Base-by-base conservation (phyloP, 2,329 filamentous ascomycete genomes). In the Ophiocordyceps camponoti-leonardi region DNA sequence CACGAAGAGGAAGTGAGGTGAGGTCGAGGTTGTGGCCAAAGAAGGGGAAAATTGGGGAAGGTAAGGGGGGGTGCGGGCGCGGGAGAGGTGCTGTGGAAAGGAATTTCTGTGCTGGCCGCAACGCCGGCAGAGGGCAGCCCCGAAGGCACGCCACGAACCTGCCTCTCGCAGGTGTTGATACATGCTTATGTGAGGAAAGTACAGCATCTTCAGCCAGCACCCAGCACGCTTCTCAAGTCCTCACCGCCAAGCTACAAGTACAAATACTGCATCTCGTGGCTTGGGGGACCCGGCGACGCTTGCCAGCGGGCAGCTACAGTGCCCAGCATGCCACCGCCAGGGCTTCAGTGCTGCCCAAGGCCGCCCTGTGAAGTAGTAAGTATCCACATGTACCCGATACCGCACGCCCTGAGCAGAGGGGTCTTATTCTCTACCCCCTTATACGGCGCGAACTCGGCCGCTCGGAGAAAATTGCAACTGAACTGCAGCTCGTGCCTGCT, bases 21-120 rank as follows among this genome's bases (percentile, higher is more conserved):
- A 50, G 51, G 48, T 51, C 49, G 50, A 48, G 51, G 50, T 47
- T 46, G 49, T 49, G 46, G 47, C 47, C 47, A 46, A 48, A 49
- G 50, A 55, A 53, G 53, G 51, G 51, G 49, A 49, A 54, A 52
- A 54, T 55, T 47, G 48, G 48, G 54, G 51, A 50, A 49, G 47
- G 46, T 53, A 51, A 54, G 54, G 46, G 49, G 48, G 54, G 50
- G 49, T 49, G 43, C 33, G 47, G 42, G 44, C 16, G 31, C 42
- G 44, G 41, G 47, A 31, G 45, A 19, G 45, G 42, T 43, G 45
- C 35, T 20, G 33, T 37, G 46, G 42, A 23, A 33, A 42, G 46
- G 43, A 44, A 44, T 47, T 44, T 44, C 43, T 44, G 28, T 31
- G 37, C 41, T 14, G 14, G 12, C n/a, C 11, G 22, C 39, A 41